These are phyloP conservation scores for Nakazawaea ambrosiae DNA, from an alignment of 805 yeast genomes.

Conservation along the genomic window DNA sequence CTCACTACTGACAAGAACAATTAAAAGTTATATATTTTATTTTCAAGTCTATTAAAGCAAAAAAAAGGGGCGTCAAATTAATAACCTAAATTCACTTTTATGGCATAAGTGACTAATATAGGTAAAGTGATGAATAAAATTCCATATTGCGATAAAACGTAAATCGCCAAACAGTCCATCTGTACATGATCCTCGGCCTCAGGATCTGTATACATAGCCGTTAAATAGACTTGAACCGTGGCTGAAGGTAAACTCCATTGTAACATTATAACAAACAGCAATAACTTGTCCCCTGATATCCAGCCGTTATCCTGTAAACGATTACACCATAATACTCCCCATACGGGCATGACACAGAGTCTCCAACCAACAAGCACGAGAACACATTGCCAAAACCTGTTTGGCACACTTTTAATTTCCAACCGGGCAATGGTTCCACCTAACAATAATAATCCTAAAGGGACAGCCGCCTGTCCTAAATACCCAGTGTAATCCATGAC, in stretches of 20 bases:
- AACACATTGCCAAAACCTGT: slow-evolving; percentile 53
- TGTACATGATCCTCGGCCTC: slow-evolving; percentile 39
- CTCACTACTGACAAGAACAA: too few species aligned
- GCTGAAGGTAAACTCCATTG: slow-evolving; percentile 51
- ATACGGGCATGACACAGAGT: slow-evolving; percentile 40
- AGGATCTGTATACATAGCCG: slow-evolving; percentile 50
- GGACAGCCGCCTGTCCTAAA: slow-evolving; percentile 47
- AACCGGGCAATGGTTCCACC: slow-evolving; percentile 51
- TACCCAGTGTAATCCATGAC: slow-evolving; percentile 42
- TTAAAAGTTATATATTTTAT: too few species aligned
- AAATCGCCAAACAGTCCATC: slow-evolving; percentile 50
- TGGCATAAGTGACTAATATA: slow-evolving; percentile 38
- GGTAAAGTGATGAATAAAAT: slow-evolving; percentile 42
- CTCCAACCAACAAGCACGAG: slow-evolving; percentile 34
- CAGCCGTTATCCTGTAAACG: slow-evolving; percentile 41
- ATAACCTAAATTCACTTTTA: slow-evolving; percentile 23
- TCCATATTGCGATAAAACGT: slow-evolving; percentile 41
- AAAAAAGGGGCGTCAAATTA: too few species aligned
- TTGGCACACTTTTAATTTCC: slow-evolving; percentile 35
- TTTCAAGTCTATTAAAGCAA: too few species aligned
- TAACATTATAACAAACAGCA: slow-evolving; percentile 36
- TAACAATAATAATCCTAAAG: slow-evolving; percentile 43
- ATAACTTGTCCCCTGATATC: slow-evolving; percentile 31
- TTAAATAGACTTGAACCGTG: slow-evolving; percentile 51
- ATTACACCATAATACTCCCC: slow-evolving; percentile 44